These are phyloP conservation scores for Stipa capillata DNA, from an alignment of 176 grass and related monocot species.

Conservation along the genomic window DNA sequence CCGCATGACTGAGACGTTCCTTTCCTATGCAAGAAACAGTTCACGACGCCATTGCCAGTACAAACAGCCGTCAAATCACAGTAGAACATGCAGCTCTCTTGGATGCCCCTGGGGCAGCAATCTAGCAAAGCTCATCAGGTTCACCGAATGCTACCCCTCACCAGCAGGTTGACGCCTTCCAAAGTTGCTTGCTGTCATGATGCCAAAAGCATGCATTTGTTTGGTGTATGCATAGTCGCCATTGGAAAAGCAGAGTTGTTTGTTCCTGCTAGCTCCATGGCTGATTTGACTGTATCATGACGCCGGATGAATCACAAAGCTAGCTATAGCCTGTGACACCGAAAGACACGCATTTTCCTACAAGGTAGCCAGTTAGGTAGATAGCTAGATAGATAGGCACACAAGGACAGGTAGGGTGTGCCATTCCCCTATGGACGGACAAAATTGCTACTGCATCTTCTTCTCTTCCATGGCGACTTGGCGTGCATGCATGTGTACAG, in stretches of 20 bases:
- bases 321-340: background rate
- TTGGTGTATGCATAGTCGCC: too few relatives aligned
- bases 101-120: too few relatives aligned
- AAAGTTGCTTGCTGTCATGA: background rate
- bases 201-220: background rate
- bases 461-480: background rate
- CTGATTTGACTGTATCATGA: constrained; percentile 26
- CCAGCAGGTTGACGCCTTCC: too few relatives aligned
- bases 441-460: background rate
- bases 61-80: too few relatives aligned
- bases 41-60: too few relatives aligned
- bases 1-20: too few relatives aligned
- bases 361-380: background rate
- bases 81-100: too few relatives aligned
- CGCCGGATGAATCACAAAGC: background rate
- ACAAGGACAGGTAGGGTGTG: background rate
- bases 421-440: background rate
- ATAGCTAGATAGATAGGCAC: too few relatives aligned
- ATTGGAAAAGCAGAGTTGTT: background rate
- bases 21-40: too few relatives aligned
- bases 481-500: background rate
- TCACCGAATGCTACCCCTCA: too few relatives aligned
- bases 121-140: too few relatives aligned
- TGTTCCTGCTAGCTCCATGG: background rate
- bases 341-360: background rate